Evolutionary conservation across 345 rosid genomes (phyloP).

Genomic region (Anacardium occidentale): DNA sequence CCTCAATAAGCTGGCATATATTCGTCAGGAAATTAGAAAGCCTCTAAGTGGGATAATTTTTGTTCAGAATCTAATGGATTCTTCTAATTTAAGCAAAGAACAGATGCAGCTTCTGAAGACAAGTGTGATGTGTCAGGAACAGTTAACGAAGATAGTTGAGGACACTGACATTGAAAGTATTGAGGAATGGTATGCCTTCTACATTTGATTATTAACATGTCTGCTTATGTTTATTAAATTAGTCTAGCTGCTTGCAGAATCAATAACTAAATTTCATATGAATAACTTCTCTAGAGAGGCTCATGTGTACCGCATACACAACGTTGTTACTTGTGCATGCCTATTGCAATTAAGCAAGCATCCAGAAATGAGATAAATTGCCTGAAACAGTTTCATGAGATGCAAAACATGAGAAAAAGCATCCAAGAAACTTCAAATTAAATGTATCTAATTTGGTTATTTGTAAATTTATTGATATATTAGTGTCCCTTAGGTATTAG

Average conservation of each 20-base stretch:
- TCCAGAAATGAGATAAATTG: background rate
- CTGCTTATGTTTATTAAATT: background rate
- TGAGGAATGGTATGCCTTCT: slow-evolving; percentile 61
- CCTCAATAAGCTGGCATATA: slow-evolving; percentile 58
- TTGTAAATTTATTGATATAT: background rate
- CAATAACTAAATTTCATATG: background rate
- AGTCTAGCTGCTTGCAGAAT: background rate
- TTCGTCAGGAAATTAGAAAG: slow-evolving; percentile 55
- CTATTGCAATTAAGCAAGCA: background rate
- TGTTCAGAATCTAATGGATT: slow-evolving; percentile 48
- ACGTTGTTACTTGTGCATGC: background rate
- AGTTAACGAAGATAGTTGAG: slow-evolving; percentile 54
- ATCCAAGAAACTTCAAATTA: background rate
- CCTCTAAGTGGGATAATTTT: slow-evolving; percentile 59
- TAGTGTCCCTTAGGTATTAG: no score
- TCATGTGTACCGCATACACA: background rate
- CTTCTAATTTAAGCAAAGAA: slow-evolving; percentile 52
- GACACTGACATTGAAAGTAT: slow-evolving; percentile 69
- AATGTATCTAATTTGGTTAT: background rate
- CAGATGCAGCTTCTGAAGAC: slow-evolving; percentile 58
- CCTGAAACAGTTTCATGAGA: background rate
- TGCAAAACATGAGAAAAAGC: background rate
- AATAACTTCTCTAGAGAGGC: background rate
- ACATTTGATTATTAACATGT: background rate
- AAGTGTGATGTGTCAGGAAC: slow-evolving; percentile 58